Evolutionary conservation across 2,329 filamentous ascomycete genomes (phyloP).

Genomic region (Talaromyces sp.): DNA sequence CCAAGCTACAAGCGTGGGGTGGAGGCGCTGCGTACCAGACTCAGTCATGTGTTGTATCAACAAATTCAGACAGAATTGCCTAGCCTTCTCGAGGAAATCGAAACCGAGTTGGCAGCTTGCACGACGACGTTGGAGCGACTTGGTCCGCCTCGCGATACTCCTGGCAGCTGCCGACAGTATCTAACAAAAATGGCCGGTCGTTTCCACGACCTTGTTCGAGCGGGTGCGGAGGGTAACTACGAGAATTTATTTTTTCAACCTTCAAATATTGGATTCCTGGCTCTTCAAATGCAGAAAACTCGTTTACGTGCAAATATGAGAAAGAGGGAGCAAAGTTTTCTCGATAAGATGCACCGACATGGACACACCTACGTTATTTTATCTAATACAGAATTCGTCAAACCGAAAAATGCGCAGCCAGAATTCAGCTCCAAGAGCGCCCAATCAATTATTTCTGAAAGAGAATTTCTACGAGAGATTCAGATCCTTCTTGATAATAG

Average conservation of each 20-base stretch:
- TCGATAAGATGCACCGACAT: conserved; percentile 9
- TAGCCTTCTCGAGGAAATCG: conserved; percentile 19
- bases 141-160: conserved; percentile 13
- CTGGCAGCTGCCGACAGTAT: conserved; percentile 8
- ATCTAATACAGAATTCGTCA: neutral
- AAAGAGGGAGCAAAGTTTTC: conserved; percentile 3
- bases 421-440: neutral
- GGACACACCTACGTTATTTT: conserved; percentile 11
- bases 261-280: neutral
- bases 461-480: neutral
- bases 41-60: conserved; percentile 30
- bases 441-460: neutral
- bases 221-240: conserved; percentile 7
- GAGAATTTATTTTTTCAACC: conserved; percentile 13
- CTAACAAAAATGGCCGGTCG: neutral
- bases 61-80: conserved; percentile 27
- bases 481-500: conserved; percentile 6
- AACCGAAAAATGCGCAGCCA: neutral
- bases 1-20: conserved; percentile 27
- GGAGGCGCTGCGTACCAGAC: conserved; percentile 25
- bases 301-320: conserved; percentile 14
- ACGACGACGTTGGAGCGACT: conserved; percentile 17
- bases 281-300: neutral
- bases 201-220: conserved; percentile 9
- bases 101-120: conserved; percentile 16